A percentile compares a stretch with the other conserved stretches of the same genome.
These are phyloP conservation scores for Candida silvicultrix DNA, from an alignment of 805 yeast species.

Conservation along the genomic window DNA sequence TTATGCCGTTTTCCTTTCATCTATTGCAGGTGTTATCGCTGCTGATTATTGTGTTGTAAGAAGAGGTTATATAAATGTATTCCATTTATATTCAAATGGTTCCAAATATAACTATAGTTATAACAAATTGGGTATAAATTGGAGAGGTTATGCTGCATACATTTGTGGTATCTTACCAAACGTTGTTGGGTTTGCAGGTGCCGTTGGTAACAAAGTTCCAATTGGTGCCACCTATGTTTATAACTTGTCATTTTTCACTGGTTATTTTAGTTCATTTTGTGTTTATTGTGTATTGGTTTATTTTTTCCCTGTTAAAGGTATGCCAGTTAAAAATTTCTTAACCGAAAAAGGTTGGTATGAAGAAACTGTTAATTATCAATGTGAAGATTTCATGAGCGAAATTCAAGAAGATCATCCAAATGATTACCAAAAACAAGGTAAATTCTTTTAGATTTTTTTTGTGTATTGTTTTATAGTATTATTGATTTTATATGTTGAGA, in stretches of 20 bases:
- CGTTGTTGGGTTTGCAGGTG: constrained; percentile 78
- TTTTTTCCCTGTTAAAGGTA: constrained; percentile 42
- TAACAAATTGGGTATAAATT: constrained; percentile 54
- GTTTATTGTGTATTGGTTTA: constrained; percentile 45
- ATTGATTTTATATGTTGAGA: neutral
- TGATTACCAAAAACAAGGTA: neutral
- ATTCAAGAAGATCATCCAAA: neutral
- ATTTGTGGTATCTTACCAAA: constrained; percentile 71
- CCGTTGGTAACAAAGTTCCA: constrained; percentile 70
- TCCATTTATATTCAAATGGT: constrained; percentile 49
- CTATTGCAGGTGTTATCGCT: constrained; percentile 66
- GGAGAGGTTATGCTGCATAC: constrained; percentile 77
- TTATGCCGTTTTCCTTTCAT: constrained; percentile 68
- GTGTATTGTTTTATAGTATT: neutral
- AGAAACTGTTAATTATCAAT: constrained; percentile 20
- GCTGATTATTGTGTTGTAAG: constrained; percentile 64
- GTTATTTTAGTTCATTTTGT: constrained; percentile 50
- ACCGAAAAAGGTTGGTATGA: constrained; percentile 51
- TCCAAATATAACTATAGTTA: constrained; percentile 44
- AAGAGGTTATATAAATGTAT: constrained; percentile 54
- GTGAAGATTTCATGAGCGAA: neutral
- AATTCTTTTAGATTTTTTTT: neutral
- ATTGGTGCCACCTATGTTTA: constrained; percentile 68
- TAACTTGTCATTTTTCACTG: constrained; percentile 65
- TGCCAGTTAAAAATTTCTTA: constrained; percentile 29